These are phyloP conservation scores for Stephania japonica DNA, from an alignment of 164 flowering plant genomes.

Conservation along the genomic window DNA sequence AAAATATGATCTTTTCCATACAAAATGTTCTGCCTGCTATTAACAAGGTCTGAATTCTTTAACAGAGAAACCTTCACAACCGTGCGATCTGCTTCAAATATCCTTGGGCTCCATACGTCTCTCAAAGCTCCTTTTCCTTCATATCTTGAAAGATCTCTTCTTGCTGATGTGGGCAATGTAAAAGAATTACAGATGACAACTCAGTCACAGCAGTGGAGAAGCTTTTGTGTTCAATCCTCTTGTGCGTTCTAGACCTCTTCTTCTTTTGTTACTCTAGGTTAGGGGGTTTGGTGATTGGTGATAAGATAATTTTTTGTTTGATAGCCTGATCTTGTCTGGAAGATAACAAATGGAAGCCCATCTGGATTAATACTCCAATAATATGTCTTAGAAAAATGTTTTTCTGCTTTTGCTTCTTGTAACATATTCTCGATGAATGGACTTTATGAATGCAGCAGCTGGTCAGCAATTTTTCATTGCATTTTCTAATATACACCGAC, in stretches of 20 bases:
- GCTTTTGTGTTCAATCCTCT: slow-evolving; percentile 4
- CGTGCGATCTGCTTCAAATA: slow-evolving; percentile 32
- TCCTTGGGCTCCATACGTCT: slow-evolving; percentile 34
- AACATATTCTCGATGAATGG: background rate
- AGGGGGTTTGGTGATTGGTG: background rate
- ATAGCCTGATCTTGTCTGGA: background rate
- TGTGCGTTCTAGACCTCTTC: background rate
- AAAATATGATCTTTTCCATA: background rate
- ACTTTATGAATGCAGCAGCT: slow-evolving; percentile 1
- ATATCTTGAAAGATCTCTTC: slow-evolving; percentile 20
- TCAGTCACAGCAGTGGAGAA: slow-evolving; percentile 17
- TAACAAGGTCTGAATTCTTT: background rate
- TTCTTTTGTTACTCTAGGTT: background rate
- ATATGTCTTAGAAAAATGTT: background rate
- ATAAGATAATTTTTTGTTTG: background rate
- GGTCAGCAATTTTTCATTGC: background rate
- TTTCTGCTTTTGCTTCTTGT: background rate
- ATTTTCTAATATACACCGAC: slow-evolving; percentile 7
- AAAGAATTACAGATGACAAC: slow-evolving; percentile 4
- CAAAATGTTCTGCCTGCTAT: background rate
- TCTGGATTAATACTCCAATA: background rate
- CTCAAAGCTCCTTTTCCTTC: slow-evolving; percentile 21
- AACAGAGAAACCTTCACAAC: background rate
- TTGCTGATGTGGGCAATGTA: slow-evolving; percentile 8
- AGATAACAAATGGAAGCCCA: background rate